These are phyloP conservation scores for Cystobasidiopsis lactophilus DNA, from an alignment of 768 basidiomycete genomes.

Conservation along the genomic window DNA sequence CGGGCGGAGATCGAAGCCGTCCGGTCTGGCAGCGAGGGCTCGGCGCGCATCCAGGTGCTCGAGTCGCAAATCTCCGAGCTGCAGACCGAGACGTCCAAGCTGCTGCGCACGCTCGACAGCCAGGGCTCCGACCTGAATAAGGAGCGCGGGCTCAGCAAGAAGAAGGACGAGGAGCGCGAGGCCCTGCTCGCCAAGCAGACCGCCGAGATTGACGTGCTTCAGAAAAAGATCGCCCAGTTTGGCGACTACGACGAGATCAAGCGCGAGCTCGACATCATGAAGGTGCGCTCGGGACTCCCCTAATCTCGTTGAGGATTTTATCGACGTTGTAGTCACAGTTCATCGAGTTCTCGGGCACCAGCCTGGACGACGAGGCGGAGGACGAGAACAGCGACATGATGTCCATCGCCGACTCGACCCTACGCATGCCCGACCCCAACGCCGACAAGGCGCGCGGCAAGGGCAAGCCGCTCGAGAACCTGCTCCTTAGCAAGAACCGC, in stretches of 20 bases:
- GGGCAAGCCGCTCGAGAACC: slow-evolving; percentile 65
- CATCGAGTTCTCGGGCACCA: slow-evolving; percentile 82
- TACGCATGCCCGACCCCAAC: slow-evolving; percentile 70
- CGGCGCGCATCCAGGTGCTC: slow-evolving; percentile 45
- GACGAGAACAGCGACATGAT: slow-evolving; percentile 21
- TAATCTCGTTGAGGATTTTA: neutral
- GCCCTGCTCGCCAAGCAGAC: slow-evolving; percentile 25
- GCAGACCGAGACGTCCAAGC: slow-evolving; percentile 49
- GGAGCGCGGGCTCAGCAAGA: slow-evolving; percentile 31
- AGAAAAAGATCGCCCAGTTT: slow-evolving; percentile 45
- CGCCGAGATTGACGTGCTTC: slow-evolving; percentile 46
- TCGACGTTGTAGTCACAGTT: slow-evolving; percentile 34
- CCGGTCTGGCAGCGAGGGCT: slow-evolving; percentile 50
- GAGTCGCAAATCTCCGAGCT: slow-evolving; percentile 51
- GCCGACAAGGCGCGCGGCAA: slow-evolving; percentile 52
- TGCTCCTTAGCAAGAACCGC: slow-evolving; percentile 84
- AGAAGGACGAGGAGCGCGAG: slow-evolving; percentile 38
- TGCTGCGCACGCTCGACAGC: slow-evolving; percentile 38
- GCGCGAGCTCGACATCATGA: slow-evolving; percentile 94
- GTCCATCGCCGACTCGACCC: slow-evolving; percentile 12
- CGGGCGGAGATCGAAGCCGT: slow-evolving; percentile 85
- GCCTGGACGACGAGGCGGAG: slow-evolving; percentile 38
- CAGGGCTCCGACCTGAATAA: slow-evolving; percentile 37
- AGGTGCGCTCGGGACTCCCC: slow-evolving; percentile 33
- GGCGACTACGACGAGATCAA: slow-evolving; percentile 91